Percentiles rank a stretch among this genome's conserved stretches.
Conservation (phyloP, 2,329 filamentous ascomycete species). For the Exophiala sp. region DNA sequence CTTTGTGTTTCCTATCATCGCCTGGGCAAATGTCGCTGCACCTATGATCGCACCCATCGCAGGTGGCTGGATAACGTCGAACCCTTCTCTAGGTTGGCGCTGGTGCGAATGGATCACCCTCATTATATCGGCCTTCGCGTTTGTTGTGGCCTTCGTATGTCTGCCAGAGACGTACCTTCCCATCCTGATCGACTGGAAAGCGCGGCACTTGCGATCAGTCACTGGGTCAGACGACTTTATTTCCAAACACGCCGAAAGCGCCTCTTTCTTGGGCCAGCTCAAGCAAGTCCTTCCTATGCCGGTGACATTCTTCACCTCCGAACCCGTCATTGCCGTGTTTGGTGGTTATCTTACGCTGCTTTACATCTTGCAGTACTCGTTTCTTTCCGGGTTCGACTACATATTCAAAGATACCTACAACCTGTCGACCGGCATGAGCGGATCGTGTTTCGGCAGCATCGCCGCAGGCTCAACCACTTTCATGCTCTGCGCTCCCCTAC, state of each 20-base stretch:
- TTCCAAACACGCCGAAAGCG: slow-evolving; percentile 26
- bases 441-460: slow-evolving; percentile 48
- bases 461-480: slow-evolving; percentile 40
- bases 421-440: slow-evolving; percentile 43
- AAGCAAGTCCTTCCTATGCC: slow-evolving; percentile 25
- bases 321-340: not conserved
- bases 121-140: slow-evolving; percentile 35
- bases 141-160: slow-evolving; percentile 39
- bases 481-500: slow-evolving; percentile 40
- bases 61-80: slow-evolving; percentile 43
- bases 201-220: slow-evolving; percentile 36
- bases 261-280: not conserved
- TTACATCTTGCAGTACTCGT: not conserved
- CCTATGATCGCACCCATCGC: slow-evolving; percentile 36
- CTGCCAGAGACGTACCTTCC: slow-evolving; percentile 51
- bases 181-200: slow-evolving; percentile 45
- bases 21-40: slow-evolving; percentile 31
- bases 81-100: slow-evolving; percentile 40
- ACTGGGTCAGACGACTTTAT: slow-evolving; percentile 46
- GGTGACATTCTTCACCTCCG: slow-evolving; percentile 25
- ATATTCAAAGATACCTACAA: slow-evolving; percentile 50
- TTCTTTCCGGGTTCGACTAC: slow-evolving; percentile 42
- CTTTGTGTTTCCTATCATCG: slow-evolving; percentile 49
- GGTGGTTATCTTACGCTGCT: slow-evolving; percentile 30
- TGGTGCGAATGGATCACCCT: slow-evolving; percentile 46